Percentiles rank a stretch among this genome's conserved stretches.
Conservation (phyloP, 1,139 yeast species). For the Hansenula sp. region DNA sequence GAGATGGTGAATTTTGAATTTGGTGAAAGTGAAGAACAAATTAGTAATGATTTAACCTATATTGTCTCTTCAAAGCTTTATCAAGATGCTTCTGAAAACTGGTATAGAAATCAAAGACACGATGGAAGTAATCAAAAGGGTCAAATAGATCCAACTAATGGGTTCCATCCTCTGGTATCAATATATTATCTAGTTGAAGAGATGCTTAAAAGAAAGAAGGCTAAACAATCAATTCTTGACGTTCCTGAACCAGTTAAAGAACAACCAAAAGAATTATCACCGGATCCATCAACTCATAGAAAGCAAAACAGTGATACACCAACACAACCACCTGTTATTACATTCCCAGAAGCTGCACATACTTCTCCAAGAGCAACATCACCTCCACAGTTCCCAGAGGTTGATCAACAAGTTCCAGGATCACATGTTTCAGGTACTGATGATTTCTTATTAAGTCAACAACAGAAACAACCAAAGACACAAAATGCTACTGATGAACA, state of each 20-base stretch:
- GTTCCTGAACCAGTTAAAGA: conserved; percentile 19
- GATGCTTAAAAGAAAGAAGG: conserved; percentile 65
- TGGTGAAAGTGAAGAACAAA: conserved; percentile 58
- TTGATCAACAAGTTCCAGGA: conserved; percentile 16
- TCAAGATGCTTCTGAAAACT: conserved; percentile 56
- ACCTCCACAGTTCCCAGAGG: conserved; percentile 16
- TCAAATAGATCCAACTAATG: conserved; percentile 62
- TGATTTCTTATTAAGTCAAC: conserved; percentile 20
- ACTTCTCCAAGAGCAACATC: conserved; percentile 40
- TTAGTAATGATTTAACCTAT: conserved; percentile 51
- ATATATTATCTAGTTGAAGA: conserved; percentile 85
- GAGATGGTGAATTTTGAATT: conserved; percentile 81
- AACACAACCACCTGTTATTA: conserved; percentile 31
- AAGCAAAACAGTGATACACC: conserved; percentile 17
- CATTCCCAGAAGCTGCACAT: conserved; percentile 70
- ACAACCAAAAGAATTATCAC: conserved; percentile 16
- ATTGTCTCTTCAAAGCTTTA: conserved; percentile 68
- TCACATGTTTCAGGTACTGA: conserved; percentile 15
- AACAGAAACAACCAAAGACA: conserved; percentile 12
- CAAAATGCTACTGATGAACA: conserved; percentile 7
- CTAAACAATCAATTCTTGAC: conserved; percentile 35
- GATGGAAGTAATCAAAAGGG: neutral
- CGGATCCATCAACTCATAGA: conserved; percentile 7
- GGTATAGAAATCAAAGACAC: conserved; percentile 39
- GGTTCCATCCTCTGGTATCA: conserved; percentile 84